A percentile compares a stretch with the other conserved stretches of the same genome.
Evolutionary conservation across 495 filamentous ascomycete genomes (phyloP).

Genomic region (Bacidia rubella): DNA sequence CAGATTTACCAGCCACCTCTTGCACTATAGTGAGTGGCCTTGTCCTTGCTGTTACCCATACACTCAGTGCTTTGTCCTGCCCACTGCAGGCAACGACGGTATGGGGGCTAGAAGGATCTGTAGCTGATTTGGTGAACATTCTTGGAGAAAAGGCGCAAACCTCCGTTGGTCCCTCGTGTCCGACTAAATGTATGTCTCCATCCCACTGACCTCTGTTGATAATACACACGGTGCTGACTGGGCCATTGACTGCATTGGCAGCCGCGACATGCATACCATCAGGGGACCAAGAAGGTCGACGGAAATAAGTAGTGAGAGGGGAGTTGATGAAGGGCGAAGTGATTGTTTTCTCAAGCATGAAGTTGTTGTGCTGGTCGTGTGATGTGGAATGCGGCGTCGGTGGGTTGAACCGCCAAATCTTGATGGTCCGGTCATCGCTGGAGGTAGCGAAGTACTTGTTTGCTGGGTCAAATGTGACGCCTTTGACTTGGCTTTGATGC

Average conservation of each 20-base stretch:
- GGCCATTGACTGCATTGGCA: conserved; percentile 91
- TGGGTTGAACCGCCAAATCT: conserved; percentile 88
- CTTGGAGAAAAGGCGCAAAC: conserved; percentile 94
- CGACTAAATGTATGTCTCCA: conserved; percentile 91
- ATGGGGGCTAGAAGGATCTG: conserved; percentile 30
- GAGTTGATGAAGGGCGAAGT: conserved; percentile 70
- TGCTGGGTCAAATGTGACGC: conserved; percentile 93
- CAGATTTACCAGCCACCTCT: conserved; percentile 76
- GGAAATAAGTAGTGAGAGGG: conserved; percentile 92
- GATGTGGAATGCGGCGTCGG: conserved; percentile 84
- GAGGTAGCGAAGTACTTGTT: conserved; percentile 99
- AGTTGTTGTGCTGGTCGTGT: conserved; percentile 91
- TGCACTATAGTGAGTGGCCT: conserved; percentile 77
- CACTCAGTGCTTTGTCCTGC: conserved; percentile 85
- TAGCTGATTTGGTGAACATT: conserved; percentile 46
- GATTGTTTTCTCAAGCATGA: conserved; percentile 79
- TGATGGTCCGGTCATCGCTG: conserved; percentile 91
- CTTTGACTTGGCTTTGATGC: conserved; percentile 96
- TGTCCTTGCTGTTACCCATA: conserved; percentile 95
- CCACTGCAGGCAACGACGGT: conserved; percentile 95
- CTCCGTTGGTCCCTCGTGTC: conserved; percentile 91
- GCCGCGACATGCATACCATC: conserved; percentile 96
- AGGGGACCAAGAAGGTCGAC: conserved; percentile 91
- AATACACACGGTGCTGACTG: conserved; percentile 92
- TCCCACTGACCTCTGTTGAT: conserved; percentile 89